Conservation (phyloP, 495 filamentous ascomycete species). For the Entonaema liquescens region DNA sequence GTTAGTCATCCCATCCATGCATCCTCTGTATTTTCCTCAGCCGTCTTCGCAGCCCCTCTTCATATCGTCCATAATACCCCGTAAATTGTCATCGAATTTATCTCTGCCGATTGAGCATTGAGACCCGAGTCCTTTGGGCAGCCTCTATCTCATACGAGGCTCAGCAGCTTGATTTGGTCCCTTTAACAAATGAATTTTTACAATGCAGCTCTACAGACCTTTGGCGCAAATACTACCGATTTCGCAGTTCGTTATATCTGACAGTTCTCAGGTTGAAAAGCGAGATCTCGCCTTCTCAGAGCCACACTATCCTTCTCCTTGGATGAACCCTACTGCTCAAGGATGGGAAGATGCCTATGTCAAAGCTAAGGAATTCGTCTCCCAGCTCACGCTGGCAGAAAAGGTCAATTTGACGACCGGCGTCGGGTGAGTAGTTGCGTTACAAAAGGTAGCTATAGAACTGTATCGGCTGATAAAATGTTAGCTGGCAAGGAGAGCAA, state of each 20-base stretch:
- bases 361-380: slow-evolving; percentile 81
- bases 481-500: slow-evolving; percentile 75
- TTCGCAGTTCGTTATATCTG: slow-evolving; percentile 27
- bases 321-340: slow-evolving; percentile 72
- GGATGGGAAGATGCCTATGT: slow-evolving; percentile 82
- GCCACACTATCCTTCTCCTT: slow-evolving; percentile 86
- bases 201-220: slow-evolving; percentile 16
- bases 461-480: slow-evolving; percentile 36
- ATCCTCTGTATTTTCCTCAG: background rate
- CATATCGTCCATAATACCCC: background rate
- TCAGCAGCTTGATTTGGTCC: background rate
- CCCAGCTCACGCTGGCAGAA: slow-evolving; percentile 82
- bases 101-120: background rate
- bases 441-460: background rate
- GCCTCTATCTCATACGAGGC: background rate
- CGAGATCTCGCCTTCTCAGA: slow-evolving; percentile 47
- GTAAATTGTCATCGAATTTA: background rate
- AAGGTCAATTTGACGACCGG: slow-evolving; percentile 95
- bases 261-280: slow-evolving; percentile 29
- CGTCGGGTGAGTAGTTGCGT: slow-evolving; percentile 65
- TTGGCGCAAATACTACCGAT: slow-evolving; percentile 11
- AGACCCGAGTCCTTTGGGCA: background rate
- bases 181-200: background rate
- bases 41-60: background rate
- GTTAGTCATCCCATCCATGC: slow-evolving; percentile 28